phyloP scores from a whole-genome alignment of 2,329 filamentous ascomycete genomes.

The Pseudogymnoascus sp. region DNA sequence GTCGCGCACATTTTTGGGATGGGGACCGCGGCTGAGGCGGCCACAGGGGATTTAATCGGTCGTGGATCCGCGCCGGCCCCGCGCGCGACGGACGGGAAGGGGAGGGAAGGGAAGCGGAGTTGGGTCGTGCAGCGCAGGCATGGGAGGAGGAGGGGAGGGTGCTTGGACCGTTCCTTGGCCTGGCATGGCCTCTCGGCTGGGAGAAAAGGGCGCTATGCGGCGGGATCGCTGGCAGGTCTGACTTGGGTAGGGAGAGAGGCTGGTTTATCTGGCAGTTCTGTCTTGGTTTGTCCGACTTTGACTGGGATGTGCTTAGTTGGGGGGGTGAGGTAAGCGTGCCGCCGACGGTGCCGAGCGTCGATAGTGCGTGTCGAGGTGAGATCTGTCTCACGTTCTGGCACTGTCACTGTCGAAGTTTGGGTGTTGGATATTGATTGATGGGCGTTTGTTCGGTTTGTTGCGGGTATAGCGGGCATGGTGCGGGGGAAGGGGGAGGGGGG shows the following conservation, averaged over 20 bases:
- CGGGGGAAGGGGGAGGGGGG: not conserved
- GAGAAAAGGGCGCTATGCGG: not conserved
- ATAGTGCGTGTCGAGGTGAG: constrained; percentile 1
- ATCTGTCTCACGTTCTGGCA: not conserved
- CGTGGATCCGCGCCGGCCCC: constrained; percentile 1
- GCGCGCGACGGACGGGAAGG: not conserved
- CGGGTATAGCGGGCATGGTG: not conserved
- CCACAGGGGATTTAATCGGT: constrained; percentile 1
- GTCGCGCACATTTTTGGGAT: not conserved
- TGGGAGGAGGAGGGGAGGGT: not conserved
- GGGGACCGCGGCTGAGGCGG: not conserved
- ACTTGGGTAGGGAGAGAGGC: not conserved
- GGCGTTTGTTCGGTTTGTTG: not conserved
- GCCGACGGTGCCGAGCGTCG: not conserved
- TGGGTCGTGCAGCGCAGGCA: not conserved
- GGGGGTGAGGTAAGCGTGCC: not conserved
- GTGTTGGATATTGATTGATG: not conserved
- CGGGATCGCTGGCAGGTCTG: not conserved
- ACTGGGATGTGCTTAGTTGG: not conserved
- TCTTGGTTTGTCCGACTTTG: not conserved
- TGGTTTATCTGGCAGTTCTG: not conserved
- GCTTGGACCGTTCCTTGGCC: constrained; percentile 6
- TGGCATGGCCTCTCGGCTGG: not conserved
- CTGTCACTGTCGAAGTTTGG: not conserved
- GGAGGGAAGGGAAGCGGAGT: not conserved